Base-by-base conservation (phyloP, 768 basidiomycete species). In the Pleurotus platypus region DNA sequence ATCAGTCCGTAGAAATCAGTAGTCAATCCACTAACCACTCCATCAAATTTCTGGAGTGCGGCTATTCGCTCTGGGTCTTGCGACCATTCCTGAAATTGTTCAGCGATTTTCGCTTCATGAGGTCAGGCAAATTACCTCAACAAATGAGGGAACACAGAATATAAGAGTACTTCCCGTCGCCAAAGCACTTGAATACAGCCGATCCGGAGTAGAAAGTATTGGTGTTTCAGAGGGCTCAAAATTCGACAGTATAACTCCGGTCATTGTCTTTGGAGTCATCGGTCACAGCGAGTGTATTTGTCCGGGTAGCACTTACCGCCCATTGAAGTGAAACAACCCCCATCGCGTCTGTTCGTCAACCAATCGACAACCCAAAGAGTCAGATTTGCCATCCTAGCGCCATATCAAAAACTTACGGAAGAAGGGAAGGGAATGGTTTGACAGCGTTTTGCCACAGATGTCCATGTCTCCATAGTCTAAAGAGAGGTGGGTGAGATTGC, bases 91-190 rank as follows among this genome's bases (percentile, higher is more conserved):
- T 61, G 48, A 7, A 27, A 46, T 16, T 15, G 8, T 40, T n/a
- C 24, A 27, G 15, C 5, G 8, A 13, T 35, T 24, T 12, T 24
- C 27, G 26, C 45, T 11, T 26, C 9, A 30, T n/a, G 46, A 3
- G 2, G 8, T 16, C n/a, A 30, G 15, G 13, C 5, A 6, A 16
- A 42, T 30, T 18, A 56, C 55, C 59, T 66, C 65, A 5, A 63
- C 16, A 49, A 62, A 62, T 6, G 63, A 46, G 5, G 68, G 67
- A n/a, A 67, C 65, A 40, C 65, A 66, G 46, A 66, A 65, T 42
- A 66, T 50, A 3, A 67, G 47, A 6, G 49, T 62, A 35, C 61
- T 61, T 12, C 49, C 56, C 11, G 67, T 63, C 5, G 55, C 47
- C 3, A 62, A 18, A 11, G 65, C 62, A 20, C 63, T 62, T 15